Evolutionary conservation across 139 green algal genomes (phyloP), one percentile per base, ranked within the genome.

Genomic region (Trebouxia sp.): DNA sequence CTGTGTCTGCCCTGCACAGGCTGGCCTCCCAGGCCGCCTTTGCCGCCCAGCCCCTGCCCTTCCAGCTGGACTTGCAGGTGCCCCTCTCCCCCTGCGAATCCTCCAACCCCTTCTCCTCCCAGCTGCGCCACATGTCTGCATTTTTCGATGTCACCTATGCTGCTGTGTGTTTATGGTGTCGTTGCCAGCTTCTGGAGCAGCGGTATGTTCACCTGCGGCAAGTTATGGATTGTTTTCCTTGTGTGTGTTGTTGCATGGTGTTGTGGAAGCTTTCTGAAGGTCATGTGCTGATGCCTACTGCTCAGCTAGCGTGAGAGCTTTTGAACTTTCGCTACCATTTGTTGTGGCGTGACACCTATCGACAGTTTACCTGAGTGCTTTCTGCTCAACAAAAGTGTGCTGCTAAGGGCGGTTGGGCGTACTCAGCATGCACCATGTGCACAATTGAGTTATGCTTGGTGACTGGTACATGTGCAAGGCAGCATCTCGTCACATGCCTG

Each of bases 1-100:
- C 92, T 24, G 90, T 94, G 39, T 78, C 82, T 14, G 90, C 90
- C n/a, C 58, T 94, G 76, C 87, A 91, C 50, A 78, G 80, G 17
- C 75, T 90, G 15, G 43, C 86, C n/a, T 85, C 82, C 43, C 41
- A 75, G 6, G 91, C 91, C 1, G 92, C 86, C 1, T 66, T 81
- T 20, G 79, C 75, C 3, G 90, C 86, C 6, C 51, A 84, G 65
- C 85, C 83, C 37, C 84, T 96, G 50, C 82, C 83, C 7, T 45
- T 87, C 78, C 88, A 92, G 53, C 79, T 96, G 75, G 62, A 81
- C 41, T 76, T 90, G 20, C 65, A 88, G 80, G 82, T 81, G 6
- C 3, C 8, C 0, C 1, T 4, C 30, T 26, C 39, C 26, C 20
- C 39, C 6, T 1, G 10, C 20, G 26, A n/a, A n/a, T n/a, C 32